Conservation (phyloP, 2,329 filamentous ascomycete species). For the Cercospora canescens region DNA sequence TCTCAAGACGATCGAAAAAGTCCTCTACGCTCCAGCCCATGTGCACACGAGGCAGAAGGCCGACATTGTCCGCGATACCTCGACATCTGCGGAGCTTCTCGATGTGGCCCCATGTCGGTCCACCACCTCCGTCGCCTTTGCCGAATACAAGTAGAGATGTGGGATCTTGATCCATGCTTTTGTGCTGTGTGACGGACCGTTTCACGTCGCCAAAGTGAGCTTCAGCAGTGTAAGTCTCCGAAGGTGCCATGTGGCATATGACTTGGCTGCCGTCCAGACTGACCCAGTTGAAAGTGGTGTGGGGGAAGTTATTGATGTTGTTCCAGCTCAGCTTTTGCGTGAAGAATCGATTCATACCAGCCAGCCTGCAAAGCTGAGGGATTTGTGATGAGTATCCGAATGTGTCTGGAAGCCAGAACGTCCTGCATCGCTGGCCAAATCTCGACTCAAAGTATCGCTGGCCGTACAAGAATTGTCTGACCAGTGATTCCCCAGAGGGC, state of each 20-base stretch:
- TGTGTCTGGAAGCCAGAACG: slow-evolving; percentile 97
- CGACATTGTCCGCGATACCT: slow-evolving; percentile 84
- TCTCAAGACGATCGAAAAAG: slow-evolving; percentile 84
- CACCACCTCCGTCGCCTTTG: slow-evolving; percentile 94
- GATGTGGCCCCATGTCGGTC: slow-evolving; percentile 88
- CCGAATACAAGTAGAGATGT: slow-evolving; percentile 92
- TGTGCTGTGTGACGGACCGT: slow-evolving; percentile 87
- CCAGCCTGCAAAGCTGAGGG: slow-evolving; percentile 86
- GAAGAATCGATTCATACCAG: slow-evolving; percentile 96
- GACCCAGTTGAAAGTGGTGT: slow-evolving; percentile 99
- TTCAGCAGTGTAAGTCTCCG: slow-evolving; percentile 92
- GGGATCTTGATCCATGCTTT: slow-evolving; percentile 90
- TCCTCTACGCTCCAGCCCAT: slow-evolving; percentile 90
- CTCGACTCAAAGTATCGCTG: slow-evolving; percentile 92
- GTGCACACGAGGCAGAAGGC: slow-evolving; percentile 80
- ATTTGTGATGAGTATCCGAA: slow-evolving; percentile 97
- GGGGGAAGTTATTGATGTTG: slow-evolving; percentile 98
- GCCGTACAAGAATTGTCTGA: slow-evolving; percentile 92
- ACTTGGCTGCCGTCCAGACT: slow-evolving; percentile 93
- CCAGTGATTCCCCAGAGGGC: slow-evolving; percentile 90
- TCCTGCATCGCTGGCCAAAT: slow-evolving; percentile 84
- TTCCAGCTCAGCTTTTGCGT: slow-evolving; percentile 99
- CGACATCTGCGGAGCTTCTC: slow-evolving; percentile 93
- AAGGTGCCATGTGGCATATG: slow-evolving; percentile 94
- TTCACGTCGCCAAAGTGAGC: slow-evolving; percentile 94